Evolutionary conservation across 441 rosid species (phyloP).

Genomic region (Populus tomentosa): DNA sequence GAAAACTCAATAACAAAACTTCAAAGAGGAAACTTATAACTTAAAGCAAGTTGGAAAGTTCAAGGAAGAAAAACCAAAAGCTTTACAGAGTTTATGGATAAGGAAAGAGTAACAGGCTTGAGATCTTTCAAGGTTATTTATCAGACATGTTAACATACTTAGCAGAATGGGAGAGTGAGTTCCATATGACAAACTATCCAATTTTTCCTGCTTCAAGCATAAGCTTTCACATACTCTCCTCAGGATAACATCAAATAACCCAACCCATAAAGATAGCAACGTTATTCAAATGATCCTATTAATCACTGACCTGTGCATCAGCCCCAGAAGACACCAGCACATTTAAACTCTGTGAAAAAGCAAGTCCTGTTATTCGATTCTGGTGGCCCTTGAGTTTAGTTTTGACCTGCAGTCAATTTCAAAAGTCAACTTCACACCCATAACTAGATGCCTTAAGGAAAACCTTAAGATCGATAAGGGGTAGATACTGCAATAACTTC

Average conservation of each 20-base stretch:
- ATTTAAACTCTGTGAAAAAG: constrained; percentile 63
- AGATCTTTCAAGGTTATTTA: background rate
- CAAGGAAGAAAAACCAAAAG: background rate
- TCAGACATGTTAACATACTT: background rate
- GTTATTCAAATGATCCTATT: background rate
- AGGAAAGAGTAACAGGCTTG: background rate
- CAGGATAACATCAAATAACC: background rate
- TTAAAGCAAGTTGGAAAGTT: background rate
- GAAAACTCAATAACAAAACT: background rate
- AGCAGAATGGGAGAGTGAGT: background rate
- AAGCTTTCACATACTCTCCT: background rate
- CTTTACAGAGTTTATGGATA: too few relatives aligned
- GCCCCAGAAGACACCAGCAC: constrained; percentile 73
- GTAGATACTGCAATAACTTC: constrained; percentile 5
- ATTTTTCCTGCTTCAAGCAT: background rate
- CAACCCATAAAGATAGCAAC: background rate
- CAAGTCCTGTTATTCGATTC: constrained; percentile 68
- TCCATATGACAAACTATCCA: background rate
- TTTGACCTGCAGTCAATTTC: constrained; percentile 49
- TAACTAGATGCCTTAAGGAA: background rate
- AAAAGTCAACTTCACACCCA: constrained; percentile 7
- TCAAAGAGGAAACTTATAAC: background rate
- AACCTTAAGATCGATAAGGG: background rate
- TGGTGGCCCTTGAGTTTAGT: constrained; percentile 80
- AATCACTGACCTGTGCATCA: constrained; percentile 62